These are phyloP conservation scores for Plectosphaerella cucumerina DNA, from an alignment of 2,329 filamentous ascomycete genomes.

Conservation along the genomic window DNA sequence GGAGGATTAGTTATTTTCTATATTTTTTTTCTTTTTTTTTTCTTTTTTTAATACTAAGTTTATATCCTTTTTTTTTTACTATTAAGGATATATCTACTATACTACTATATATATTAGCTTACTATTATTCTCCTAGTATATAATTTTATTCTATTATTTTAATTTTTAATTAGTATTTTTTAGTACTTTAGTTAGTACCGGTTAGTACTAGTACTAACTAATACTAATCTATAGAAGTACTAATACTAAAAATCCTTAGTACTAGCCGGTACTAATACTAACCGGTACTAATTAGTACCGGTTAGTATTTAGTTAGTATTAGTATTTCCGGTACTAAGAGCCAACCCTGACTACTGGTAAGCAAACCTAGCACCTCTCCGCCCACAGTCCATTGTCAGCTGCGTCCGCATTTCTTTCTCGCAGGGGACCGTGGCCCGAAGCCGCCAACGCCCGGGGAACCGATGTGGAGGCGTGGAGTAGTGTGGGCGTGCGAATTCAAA, in stretches of 20 bases:
- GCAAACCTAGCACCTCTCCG: neutral
- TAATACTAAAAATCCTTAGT: neutral
- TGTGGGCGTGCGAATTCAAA: no score
- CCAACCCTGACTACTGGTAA: neutral
- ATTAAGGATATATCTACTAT: neutral
- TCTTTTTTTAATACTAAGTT: neutral
- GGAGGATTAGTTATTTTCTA: neutral
- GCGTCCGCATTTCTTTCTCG: neutral
- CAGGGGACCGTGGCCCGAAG: no score
- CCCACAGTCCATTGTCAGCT: neutral
- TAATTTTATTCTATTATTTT: neutral
- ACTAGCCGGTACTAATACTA: neutral
- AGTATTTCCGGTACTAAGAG: neutral
- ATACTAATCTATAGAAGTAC: no score
- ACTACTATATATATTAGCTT: conserved; percentile 5
- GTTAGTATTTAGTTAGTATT: neutral
- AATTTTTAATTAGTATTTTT: neutral
- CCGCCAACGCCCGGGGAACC: no score
- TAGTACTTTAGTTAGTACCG: neutral
- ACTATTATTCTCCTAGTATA: conserved; percentile 1
- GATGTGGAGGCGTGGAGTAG: no score
- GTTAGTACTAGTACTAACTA: neutral
- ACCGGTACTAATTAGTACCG: neutral
- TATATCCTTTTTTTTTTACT: neutral
- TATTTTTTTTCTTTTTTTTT: neutral